Evolutionary conservation across 1,284 basidiomycete species (phyloP).

Genomic region (Malassezia vespertilionis): DNA sequence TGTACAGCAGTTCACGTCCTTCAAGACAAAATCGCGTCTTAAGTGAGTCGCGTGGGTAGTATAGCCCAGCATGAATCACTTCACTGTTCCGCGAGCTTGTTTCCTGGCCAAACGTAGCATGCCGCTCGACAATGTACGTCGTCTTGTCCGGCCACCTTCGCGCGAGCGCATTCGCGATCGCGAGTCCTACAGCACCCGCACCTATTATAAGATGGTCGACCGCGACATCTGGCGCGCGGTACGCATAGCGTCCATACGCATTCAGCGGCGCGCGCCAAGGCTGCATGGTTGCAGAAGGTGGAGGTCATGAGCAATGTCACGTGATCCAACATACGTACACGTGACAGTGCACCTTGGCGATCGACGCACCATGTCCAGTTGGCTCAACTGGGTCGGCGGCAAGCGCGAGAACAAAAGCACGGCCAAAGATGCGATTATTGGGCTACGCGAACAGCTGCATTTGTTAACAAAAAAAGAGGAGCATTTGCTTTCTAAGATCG

Average conservation of each 20-base stretch:
- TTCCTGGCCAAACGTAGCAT: constrained; percentile 48
- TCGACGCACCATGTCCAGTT: constrained; percentile 37
- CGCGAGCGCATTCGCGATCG: constrained; percentile 67
- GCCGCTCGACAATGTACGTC: constrained; percentile 75
- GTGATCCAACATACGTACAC: neutral
- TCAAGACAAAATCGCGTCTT: constrained; percentile 79
- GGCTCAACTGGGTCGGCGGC: constrained; percentile 43
- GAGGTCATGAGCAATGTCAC: neutral
- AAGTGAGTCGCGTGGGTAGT: constrained; percentile 70
- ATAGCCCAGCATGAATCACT: constrained; percentile 69
- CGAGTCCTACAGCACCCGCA: constrained; percentile 78
- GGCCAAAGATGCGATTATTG: constrained; percentile 50
- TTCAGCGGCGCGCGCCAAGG: constrained; percentile 26
- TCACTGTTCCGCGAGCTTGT: constrained; percentile 75
- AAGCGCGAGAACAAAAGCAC: constrained; percentile 43
- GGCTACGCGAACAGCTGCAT: constrained; percentile 52
- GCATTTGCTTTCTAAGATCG: constrained; percentile 88
- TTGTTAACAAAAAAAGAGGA: constrained; percentile 99
- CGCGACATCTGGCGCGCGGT: constrained; percentile 56
- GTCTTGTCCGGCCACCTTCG: constrained; percentile 61
- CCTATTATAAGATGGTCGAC: constrained; percentile 91
- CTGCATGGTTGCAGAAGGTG: constrained; percentile 1
- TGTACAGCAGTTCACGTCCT: constrained; percentile 74
- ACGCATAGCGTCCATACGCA: constrained; percentile 19
- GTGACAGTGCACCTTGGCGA: neutral